phyloP scores from a whole-genome alignment of 2,329 filamentous ascomycete genomes.

The Penicillium sp. region DNA sequence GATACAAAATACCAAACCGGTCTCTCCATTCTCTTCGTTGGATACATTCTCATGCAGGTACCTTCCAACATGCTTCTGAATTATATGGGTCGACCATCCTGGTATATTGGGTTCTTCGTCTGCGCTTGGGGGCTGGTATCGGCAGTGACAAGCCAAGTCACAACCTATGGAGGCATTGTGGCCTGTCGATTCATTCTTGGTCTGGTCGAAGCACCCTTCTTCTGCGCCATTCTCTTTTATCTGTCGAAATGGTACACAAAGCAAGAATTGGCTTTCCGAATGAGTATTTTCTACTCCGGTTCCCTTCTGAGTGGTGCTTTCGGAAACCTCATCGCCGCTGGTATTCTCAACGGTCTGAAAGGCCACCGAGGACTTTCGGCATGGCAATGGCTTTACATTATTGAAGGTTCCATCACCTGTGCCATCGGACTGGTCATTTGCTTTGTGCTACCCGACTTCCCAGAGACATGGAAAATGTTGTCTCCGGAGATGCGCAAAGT shows the following conservation, averaged over 20 bases:
- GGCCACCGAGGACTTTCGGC: conserved; percentile 36
- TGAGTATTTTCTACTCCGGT: conserved; percentile 53
- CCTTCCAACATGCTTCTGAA: conserved; percentile 48
- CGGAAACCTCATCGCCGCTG: conserved; percentile 54
- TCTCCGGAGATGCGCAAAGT: conserved; percentile 47
- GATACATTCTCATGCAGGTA: conserved; percentile 47
- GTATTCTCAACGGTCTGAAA: conserved; percentile 45
- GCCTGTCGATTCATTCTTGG: conserved; percentile 48
- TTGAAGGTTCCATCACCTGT: conserved; percentile 39
- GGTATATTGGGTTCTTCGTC: conserved; percentile 47
- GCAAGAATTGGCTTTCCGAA: conserved; percentile 51
- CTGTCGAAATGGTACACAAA: conserved; percentile 55
- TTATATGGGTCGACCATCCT: conserved; percentile 43
- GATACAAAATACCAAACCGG: conserved; percentile 42
- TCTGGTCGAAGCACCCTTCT: conserved; percentile 49
- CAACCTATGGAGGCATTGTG: conserved; percentile 42
- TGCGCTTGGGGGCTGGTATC: conserved; percentile 49
- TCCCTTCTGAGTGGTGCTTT: conserved; percentile 52
- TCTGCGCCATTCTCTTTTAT: conserved; percentile 49
- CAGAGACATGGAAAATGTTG: conserved; percentile 46
- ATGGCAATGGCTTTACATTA: conserved; percentile 47
- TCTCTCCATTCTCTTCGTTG: conserved; percentile 46
- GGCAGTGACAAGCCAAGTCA: conserved; percentile 44
- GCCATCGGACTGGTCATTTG: conserved; percentile 35
- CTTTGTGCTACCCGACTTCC: conserved; percentile 43